A percentile compares a stretch with the other conserved stretches of the same genome.
Evolutionary conservation across 352 stramenopile species (phyloP).

Genomic region (Pythium rishiriense): DNA sequence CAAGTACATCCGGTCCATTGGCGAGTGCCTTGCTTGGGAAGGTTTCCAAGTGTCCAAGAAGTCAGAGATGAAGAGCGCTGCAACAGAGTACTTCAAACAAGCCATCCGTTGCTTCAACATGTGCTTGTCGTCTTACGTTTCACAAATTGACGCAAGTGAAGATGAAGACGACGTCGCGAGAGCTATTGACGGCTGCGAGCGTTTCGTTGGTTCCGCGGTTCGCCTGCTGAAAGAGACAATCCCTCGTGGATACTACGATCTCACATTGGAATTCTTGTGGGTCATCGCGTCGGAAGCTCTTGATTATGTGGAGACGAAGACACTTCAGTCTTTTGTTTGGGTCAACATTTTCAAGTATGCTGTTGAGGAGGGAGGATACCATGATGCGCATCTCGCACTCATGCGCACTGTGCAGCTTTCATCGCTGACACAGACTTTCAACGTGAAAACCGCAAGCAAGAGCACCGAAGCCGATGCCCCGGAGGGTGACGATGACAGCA

Average conservation of each 20-base stretch:
- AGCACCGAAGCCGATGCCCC: constrained; percentile 10
- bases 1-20: constrained; percentile 59
- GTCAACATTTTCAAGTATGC: constrained; percentile 85
- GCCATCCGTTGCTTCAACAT: constrained; percentile 72
- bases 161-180: constrained; percentile 28
- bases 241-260: constrained; percentile 50
- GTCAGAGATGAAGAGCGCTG: constrained; percentile 35
- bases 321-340: constrained; percentile 75
- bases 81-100: constrained; percentile 70
- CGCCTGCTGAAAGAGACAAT: constrained; percentile 69
- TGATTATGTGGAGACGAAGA: constrained; percentile 33
- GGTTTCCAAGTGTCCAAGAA: constrained; percentile 44
- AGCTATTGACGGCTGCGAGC: constrained; percentile 32
- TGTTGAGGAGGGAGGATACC: constrained; percentile 58
- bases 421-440: constrained; percentile 23
- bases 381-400: constrained; percentile 69
- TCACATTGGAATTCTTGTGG: constrained; percentile 68
- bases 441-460: constrained; percentile 2
- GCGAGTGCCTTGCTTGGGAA: constrained; percentile 65
- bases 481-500: constrained; percentile 25
- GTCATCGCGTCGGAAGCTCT: constrained; percentile 60
- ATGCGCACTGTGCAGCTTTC: constrained; percentile 63
- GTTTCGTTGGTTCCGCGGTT: constrained; percentile 67
- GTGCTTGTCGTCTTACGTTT: constrained; percentile 60
- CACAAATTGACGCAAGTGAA: constrained; percentile 35